phyloP scores from a whole-genome alignment of 306 rosid genomes.

The Acacia melanoxylon region DNA sequence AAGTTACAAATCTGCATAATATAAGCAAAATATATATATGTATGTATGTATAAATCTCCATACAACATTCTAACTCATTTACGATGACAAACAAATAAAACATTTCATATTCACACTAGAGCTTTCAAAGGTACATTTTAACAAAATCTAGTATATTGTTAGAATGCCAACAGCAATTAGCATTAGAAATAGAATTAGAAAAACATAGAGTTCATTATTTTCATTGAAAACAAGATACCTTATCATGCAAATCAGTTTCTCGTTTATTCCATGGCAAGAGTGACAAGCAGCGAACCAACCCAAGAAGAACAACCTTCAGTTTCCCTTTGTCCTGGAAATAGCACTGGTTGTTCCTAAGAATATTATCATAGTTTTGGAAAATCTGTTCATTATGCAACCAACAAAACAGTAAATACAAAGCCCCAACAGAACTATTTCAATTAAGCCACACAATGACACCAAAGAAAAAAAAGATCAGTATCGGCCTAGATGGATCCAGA shows the following conservation, averaged over 20 bases:
- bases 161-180: constrained; percentile 21
- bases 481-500: background rate
- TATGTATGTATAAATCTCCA: too few species aligned
- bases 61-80: background rate
- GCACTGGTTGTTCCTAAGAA: constrained; percentile 67
- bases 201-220: constrained; percentile 12
- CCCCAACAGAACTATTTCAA: constrained; percentile 7
- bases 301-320: constrained; percentile 64
- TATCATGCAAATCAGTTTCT: constrained; percentile 51
- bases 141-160: background rate
- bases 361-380: constrained; percentile 75
- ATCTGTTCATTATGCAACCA: constrained; percentile 58
- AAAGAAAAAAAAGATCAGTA: background rate
- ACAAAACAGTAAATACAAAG: constrained; percentile 18
- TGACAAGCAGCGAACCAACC: constrained; percentile 75
- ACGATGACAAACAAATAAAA: background rate
- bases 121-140: background rate
- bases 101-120: background rate
- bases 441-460: background rate
- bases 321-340: constrained; percentile 73
- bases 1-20: background rate
- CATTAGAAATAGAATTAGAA: background rate
- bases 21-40: too few species aligned
- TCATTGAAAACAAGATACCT: constrained; percentile 46
- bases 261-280: constrained; percentile 73